Percentiles rank a stretch among this genome's conserved stretches.
phyloP scores from a whole-genome alignment of 2,329 filamentous ascomycete genomes.

The Beauveria medogensis region DNA sequence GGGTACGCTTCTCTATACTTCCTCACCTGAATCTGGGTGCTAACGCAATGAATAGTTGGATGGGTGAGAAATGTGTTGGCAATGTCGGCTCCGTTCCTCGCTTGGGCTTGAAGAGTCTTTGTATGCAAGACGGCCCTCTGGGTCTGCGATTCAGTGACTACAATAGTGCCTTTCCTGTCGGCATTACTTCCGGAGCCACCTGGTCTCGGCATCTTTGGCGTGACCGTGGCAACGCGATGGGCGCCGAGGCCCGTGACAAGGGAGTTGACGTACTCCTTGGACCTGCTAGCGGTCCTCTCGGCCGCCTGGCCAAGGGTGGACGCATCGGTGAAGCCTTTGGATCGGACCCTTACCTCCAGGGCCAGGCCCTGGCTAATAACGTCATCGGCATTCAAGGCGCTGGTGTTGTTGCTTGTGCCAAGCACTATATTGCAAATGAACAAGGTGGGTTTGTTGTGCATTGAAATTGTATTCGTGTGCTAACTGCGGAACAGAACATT shows the following conservation, averaged over 20 bases:
- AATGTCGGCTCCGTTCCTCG: slow-evolving; percentile 63
- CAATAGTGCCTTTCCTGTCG: slow-evolving; percentile 72
- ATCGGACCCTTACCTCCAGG: slow-evolving; percentile 68
- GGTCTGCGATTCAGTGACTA: slow-evolving; percentile 73
- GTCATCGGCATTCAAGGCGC: slow-evolving; percentile 74
- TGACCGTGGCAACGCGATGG: slow-evolving; percentile 39
- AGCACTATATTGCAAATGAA: slow-evolving; percentile 68
- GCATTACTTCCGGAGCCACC: slow-evolving; percentile 72
- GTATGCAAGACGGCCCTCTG: slow-evolving; percentile 77
- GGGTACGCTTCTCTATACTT: slow-evolving; percentile 46
- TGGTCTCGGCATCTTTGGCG: slow-evolving; percentile 66
- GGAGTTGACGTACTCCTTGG: slow-evolving; percentile 65
- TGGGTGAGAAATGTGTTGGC: slow-evolving; percentile 66
- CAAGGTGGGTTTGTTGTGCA: slow-evolving; percentile 35
- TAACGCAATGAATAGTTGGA: slow-evolving; percentile 23
- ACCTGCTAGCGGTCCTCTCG: slow-evolving; percentile 39
- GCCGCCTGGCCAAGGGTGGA: slow-evolving; percentile 37
- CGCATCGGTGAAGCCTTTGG: slow-evolving; percentile 61
- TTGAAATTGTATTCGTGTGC: neutral
- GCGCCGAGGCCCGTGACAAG: slow-evolving; percentile 61
- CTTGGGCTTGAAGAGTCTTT: slow-evolving; percentile 64
- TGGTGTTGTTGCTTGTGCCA: slow-evolving; percentile 75
- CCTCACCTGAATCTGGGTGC: neutral
- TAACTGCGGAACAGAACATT: slow-evolving; percentile 48
- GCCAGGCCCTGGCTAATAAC: slow-evolving; percentile 61